Conservation (phyloP, 306 rosid species). For the Delonix regia region DNA sequence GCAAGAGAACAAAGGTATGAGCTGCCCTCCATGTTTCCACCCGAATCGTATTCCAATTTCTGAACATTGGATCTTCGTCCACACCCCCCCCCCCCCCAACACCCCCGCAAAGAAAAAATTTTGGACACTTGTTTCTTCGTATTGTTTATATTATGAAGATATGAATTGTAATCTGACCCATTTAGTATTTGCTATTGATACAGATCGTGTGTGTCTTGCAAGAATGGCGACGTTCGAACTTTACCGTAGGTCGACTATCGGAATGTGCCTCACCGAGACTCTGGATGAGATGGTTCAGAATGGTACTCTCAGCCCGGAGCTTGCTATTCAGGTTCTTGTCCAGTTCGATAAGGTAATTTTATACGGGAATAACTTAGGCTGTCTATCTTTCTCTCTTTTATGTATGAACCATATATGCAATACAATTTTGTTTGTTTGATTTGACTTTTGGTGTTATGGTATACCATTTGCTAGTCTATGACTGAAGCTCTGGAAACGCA, state of each 20-base stretch:
- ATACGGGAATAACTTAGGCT: neutral
- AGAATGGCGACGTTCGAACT: slow-evolving; percentile 92
- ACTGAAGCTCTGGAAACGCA: slow-evolving; percentile 89
- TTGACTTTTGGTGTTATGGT: neutral
- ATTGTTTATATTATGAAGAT: neutral
- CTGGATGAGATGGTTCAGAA: slow-evolving; percentile 91
- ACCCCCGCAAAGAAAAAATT: too few relatives aligned
- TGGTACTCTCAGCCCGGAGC: slow-evolving; percentile 88
- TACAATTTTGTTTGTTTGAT: slow-evolving; percentile 11
- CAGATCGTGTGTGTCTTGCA: slow-evolving; percentile 54
- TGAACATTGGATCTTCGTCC: slow-evolving; percentile 10
- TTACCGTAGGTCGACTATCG: slow-evolving; percentile 88
- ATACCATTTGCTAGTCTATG: slow-evolving; percentile 63
- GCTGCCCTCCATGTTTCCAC: slow-evolving; percentile 32
- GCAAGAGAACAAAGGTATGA: neutral
- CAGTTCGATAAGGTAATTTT: slow-evolving; percentile 87
- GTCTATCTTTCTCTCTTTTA: neutral
- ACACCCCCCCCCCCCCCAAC: too few relatives aligned
- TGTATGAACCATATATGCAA: neutral
- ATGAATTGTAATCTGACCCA: neutral
- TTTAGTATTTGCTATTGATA: neutral
- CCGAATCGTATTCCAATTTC: slow-evolving; percentile 32
- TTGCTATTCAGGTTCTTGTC: slow-evolving; percentile 92
- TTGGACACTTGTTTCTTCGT: neutral
- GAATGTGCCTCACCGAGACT: slow-evolving; percentile 88